These are phyloP conservation scores for Hyaloscypha variabilis DNA, from an alignment of 495 filamentous ascomycete genomes.

Conservation along the genomic window DNA sequence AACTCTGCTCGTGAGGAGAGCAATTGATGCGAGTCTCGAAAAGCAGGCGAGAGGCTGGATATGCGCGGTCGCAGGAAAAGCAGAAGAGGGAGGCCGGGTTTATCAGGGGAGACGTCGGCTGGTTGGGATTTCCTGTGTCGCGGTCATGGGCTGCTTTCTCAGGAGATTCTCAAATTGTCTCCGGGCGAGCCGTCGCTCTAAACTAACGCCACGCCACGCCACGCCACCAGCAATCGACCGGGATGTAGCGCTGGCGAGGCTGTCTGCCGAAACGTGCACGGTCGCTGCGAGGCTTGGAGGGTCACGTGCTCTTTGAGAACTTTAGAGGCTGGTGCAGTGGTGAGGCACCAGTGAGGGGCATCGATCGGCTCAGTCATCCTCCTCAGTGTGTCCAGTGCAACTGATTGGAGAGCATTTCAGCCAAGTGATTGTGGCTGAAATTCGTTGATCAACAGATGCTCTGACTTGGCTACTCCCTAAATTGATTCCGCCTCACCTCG, in stretches of 20 bases:
- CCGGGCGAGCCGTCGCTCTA: neutral
- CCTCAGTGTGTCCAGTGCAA: neutral
- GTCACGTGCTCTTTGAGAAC: neutral
- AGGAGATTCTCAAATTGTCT: constrained; percentile 17
- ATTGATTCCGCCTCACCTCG: too few species aligned
- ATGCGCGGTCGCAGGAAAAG: too few species aligned
- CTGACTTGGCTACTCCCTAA: too few species aligned
- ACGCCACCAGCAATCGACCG: constrained; percentile 10
- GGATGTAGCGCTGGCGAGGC: neutral
- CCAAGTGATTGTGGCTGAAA: constrained; percentile 17
- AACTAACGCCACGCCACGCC: too few species aligned
- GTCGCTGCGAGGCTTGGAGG: neutral
- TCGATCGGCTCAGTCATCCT: too few species aligned
- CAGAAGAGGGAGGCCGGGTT: neutral
- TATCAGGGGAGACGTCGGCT: neutral
- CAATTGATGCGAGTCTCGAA: neutral
- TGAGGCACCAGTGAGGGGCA: too few species aligned
- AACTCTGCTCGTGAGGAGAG: neutral
- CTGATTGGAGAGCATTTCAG: constrained; percentile 5
- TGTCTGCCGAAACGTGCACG: too few species aligned
- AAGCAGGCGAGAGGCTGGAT: neutral
- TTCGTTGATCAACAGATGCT: too few species aligned
- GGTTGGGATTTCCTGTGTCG: neutral
- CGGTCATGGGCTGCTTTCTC: neutral
- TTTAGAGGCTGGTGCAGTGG: too few species aligned